A percentile compares a stretch with the other conserved stretches of the same genome.
phyloP scores from a whole-genome alignment of 331 rosid genomes.

The Quercus tomentella region DNA sequence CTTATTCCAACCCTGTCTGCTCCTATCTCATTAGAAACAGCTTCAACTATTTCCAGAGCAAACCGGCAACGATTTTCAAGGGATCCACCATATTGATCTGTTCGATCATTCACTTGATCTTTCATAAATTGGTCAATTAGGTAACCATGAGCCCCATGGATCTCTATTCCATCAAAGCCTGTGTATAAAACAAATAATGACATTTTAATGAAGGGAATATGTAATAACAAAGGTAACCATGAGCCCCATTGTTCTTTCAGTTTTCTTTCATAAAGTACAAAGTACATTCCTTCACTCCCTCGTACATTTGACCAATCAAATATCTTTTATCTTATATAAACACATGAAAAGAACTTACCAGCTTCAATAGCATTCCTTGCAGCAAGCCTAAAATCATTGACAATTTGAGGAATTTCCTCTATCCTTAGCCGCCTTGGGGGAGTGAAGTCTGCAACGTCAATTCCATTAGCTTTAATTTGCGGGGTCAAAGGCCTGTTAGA shows the following conservation, averaged over 20 bases:
- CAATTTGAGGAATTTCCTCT: constrained; percentile 41
- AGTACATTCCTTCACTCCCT: neutral
- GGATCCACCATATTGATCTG: constrained; percentile 74
- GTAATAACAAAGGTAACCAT: neutral
- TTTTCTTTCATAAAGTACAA: neutral
- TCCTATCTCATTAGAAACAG: constrained; percentile 59
- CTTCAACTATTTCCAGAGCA: constrained; percentile 61
- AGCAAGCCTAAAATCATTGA: constrained; percentile 43
- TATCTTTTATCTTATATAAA: neutral
- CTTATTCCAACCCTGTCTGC: constrained; percentile 69
- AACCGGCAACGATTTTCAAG: constrained; percentile 71
- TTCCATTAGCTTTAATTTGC: constrained; percentile 21
- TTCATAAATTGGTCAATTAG: constrained; percentile 68
- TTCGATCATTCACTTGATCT: constrained; percentile 60
- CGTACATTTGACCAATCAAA: neutral
- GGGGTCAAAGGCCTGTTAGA: constrained; percentile 45
- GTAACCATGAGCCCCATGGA: constrained; percentile 80
- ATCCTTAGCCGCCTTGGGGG: constrained; percentile 40
- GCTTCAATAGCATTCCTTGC: constrained; percentile 72
- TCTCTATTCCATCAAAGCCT: constrained; percentile 86
- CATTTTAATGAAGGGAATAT: neutral
- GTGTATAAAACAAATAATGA: neutral
- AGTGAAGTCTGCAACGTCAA: constrained; percentile 23
- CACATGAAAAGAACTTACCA: constrained; percentile 26
- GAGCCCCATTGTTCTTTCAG: neutral